Base-by-base conservation (phyloP, 768 basidiomycete species). In the Zangia roseola region DNA sequence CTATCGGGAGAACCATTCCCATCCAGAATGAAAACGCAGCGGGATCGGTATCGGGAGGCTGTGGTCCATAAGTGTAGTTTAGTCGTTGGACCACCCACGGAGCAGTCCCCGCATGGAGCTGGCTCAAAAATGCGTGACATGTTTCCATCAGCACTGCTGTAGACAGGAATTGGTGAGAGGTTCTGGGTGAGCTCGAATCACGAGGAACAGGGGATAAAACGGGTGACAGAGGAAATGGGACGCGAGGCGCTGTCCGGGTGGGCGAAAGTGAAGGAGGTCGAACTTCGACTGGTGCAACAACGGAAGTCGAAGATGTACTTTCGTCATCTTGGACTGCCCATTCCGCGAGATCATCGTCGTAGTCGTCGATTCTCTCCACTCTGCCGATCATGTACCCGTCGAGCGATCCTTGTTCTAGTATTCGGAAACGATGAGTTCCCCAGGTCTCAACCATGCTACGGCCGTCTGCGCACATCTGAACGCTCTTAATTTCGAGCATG, bases 81-180 rank as follows among this genome's bases (percentile, higher is more conserved):
- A 97, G 76, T 40, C 91, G 81, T 60, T 97, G 91, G 2, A 91
- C 83, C 30, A 97, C 84, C 94, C 95, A 97, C 10, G 94, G 95
- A 1, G 92, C 90, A 1, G 83, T 84, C 14, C 91, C 90, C 3
- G 72, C 72, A 47, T 79, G 67, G 10, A 88, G 71, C 53, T 84
- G 80, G 21, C 74, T 71, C 49, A 88, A 70, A 60, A 89, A 89
- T 5, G 71, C 69, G 38, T 76, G 76, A 59, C 87, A 89, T 13
- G 72, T 74, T 2, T 65, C 71, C 69, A 86, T 75, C 41, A 79
- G 68, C 43, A 45, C 39, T 6, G 59, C 25, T 4, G 55, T 64
- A 17, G 68, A 64, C n/a, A 58, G 50, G 7, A 52, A 42, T 16
- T 26, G 54, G 19, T n/a, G 52, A 16, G 43, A 24, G 5, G 49